Evolutionary conservation across 2,329 filamentous ascomycete species (phyloP), one percentile per base, ranked within the genome.

Genomic region (Hypoxylon sp.): DNA sequence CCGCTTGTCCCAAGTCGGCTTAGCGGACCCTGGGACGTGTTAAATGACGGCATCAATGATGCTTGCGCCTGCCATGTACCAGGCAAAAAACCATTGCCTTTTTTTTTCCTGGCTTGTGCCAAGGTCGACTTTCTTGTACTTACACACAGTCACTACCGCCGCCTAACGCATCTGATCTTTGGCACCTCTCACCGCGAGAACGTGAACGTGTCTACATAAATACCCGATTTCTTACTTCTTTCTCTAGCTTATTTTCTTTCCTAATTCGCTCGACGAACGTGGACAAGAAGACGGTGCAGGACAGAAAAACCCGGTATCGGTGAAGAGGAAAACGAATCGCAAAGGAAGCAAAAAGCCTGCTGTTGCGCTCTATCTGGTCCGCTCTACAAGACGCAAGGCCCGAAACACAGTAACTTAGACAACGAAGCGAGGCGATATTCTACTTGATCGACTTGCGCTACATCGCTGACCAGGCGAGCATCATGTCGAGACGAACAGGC

Each of bases 401-500:
- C n/a, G n/a, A n/a, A n/a, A n/a, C n/a, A n/a, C n/a, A n/a, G n/a
- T n/a, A n/a, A n/a, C n/a, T n/a, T n/a, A n/a, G 13, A 15, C 45
- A 27, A 45, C 5, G 35, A 15, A 37, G 27, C 31, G 37, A 46
- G 48, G n/a, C 31, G 40, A 48, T 10, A 48, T 29, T 38, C 21
- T 13, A 11, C 35, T 55, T 51, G n/a, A 47, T 26, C 11, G 27
- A 47, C 13, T 18, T 40, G 48, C 53, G 40, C 43, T 35, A 41
- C 33, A 55, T 31, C 31, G 7, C 41, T 3, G 21, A 43, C 41
- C n/a, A 50, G 15, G 18, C 24, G 4, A 3, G 48, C 54, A 74
- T 38, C 69, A 90, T 90, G 87, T 89, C 87, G 61, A 87, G 85
- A 79, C 79, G 87, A 79, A 81, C 77, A 59, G 78, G 78, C 60